Base-by-base conservation (phyloP, 1,139 yeast species). In the Petasospora fabianii region DNA sequence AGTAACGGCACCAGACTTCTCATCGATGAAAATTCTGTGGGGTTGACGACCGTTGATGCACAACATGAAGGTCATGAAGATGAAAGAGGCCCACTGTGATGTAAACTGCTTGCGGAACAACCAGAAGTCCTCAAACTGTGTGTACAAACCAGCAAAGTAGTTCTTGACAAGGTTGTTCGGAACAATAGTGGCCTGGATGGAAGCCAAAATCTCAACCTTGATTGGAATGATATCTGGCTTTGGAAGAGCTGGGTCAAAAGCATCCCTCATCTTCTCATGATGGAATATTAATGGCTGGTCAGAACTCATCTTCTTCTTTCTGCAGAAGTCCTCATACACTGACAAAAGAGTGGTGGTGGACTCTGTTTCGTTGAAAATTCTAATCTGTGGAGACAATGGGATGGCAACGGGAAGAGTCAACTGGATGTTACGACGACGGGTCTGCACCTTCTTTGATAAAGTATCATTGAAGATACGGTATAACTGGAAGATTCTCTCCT, bases 121-220 rank as follows among this genome's bases (percentile, higher is more conserved):
- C 98, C 98, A 94, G 69, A 90, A 92, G 57, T 92, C 97, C 60
- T 86, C 97, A 61, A 84, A 94, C 42, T 80, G 74, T 10, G 83
- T 74, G 62, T 80, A 94, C 36, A 82, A 67, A 3, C 72, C 72
- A 42, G 82, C 63, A 49, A 76, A 77, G 51, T 74, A 74, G 51
- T 86, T 84, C 58, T 82, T 81, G 69, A 92, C 68, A 19, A 92
- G 83, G 3, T 88, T 83, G 13, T 86, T 76, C 24, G 98, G 98
- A 33, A 88, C 92, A 59, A 87, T 72, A 55, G 84, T 68, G 1
- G 95, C 75, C 62, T 92, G 97, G 49, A 92, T 85, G 1, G 96
- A 88, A 51, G 87, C 78, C 59, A 92, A 70, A 35, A 94, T 88
- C 61, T 92, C 98, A 53, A 90, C 90, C 60, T 88, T 82, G 28